phyloP scores from a whole-genome alignment of 495 filamentous ascomycete species.

The Neurospora sp. region DNA sequence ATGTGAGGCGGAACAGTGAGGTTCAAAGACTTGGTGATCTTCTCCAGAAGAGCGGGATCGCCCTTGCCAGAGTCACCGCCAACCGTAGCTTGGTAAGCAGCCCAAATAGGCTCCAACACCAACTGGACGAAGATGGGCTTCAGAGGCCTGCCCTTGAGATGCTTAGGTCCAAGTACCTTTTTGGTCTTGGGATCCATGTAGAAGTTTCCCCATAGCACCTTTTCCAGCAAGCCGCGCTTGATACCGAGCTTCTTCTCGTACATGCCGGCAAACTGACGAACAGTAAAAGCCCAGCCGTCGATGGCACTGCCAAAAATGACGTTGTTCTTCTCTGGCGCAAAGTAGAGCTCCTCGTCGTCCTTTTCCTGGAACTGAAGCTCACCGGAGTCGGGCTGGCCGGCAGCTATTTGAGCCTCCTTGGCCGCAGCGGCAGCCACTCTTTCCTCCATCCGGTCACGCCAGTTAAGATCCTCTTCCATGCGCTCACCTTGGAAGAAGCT shows the following conservation, averaged over 20 bases:
- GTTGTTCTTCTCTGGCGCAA: slow-evolving; percentile 95
- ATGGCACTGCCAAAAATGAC: slow-evolving; percentile 97
- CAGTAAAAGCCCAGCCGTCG: slow-evolving; percentile 96
- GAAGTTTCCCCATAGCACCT: slow-evolving; percentile 94
- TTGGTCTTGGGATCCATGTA: slow-evolving; percentile 97
- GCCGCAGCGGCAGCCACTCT: slow-evolving; percentile 52
- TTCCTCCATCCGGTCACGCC: slow-evolving; percentile 88
- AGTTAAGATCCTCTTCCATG: slow-evolving; percentile 97
- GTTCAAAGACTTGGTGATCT: slow-evolving; percentile 86
- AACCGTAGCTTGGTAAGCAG: slow-evolving; percentile 85
- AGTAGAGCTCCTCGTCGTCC: slow-evolving; percentile 96
- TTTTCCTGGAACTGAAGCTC: slow-evolving; percentile 74
- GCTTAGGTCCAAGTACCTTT: slow-evolving; percentile 79
- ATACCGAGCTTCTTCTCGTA: slow-evolving; percentile 98
- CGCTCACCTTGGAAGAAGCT: slow-evolving; percentile 97
- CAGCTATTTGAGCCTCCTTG: slow-evolving; percentile 37
- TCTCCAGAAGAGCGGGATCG: slow-evolving; percentile 74
- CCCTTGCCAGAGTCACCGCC: slow-evolving; percentile 75
- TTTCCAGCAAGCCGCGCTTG: slow-evolving; percentile 82
- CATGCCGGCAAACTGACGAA: slow-evolving; percentile 83
- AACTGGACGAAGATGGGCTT: slow-evolving; percentile 98
- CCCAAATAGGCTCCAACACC: slow-evolving; percentile 94
- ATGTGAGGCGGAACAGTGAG: slow-evolving; percentile 76
- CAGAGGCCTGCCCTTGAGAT: slow-evolving; percentile 79
- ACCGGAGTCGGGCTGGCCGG: slow-evolving; percentile 39